Evolutionary conservation across 257 asterid species (phyloP), one percentile per base, ranked within the genome.

Genomic region (Buddleja alternifolia): DNA sequence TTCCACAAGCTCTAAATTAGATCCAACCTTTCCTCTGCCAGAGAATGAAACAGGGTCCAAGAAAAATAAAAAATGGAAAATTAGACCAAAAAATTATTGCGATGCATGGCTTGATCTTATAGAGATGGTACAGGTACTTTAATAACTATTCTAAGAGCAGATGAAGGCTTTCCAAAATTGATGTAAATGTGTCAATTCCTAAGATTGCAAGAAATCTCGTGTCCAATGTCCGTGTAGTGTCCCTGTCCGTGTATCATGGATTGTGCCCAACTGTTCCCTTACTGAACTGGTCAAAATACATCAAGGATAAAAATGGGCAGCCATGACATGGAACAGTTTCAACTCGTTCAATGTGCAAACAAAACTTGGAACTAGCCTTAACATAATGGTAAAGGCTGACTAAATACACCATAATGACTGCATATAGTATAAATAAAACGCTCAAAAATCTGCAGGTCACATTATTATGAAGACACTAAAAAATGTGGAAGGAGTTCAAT

Each of bases 21-120:
- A 74, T 69, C 84, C 93, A 62, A 60, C 66, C 75, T 86, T 88
- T 71, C 81, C 84, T 71, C 98, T 93, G 90, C 66, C 78, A 69
- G 52, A 51, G 67, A 67, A 66, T 71, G 10, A 72, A 76, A 66
- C 47, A 46, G 14, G 39, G 4, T 63, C 15, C 29, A 41, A 46
- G 44, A 72, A 29, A 29, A 29, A 29, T 29, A 1, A 29, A 29
- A 29, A 29, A 29, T 29, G 5, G 34, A 29, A 45, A 15, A 58
- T 25, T 67, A 63, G 55, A 23, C 29, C 20, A 47, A 23, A 55
- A 16, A 72, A 36, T 19, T 41, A 17, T 41, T 72, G 63, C 39
- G 58, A 41, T 3, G 42, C 41, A 19, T 21, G 48, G 41, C 64
- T 21, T 14, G 51, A 10, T 37, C 15, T 19, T n/a, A 11, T 8